These are phyloP conservation scores for Phyllosticta citrichinensis DNA, from an alignment of 2,329 filamentous ascomycete genomes.

Conservation along the genomic window DNA sequence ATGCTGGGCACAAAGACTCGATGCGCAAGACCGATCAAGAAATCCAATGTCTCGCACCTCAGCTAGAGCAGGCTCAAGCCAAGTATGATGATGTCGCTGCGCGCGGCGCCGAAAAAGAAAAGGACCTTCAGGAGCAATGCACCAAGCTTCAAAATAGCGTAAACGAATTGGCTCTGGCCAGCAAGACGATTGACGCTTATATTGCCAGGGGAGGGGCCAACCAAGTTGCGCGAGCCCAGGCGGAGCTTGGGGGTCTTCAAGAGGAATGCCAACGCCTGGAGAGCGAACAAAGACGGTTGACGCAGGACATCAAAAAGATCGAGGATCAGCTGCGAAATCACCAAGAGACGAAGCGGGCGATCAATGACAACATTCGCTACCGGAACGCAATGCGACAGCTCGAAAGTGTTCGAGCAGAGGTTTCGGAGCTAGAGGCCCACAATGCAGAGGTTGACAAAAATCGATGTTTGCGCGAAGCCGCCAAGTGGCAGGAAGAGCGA, in stretches of 20 bases:
- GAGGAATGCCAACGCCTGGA: slow-evolving; percentile 56
- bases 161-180: slow-evolving; percentile 65
- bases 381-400: slow-evolving; percentile 64
- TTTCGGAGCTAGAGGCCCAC: slow-evolving; percentile 62
- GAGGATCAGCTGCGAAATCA: slow-evolving; percentile 69
- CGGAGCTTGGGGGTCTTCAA: slow-evolving; percentile 59
- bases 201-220: slow-evolving; percentile 62
- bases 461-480: slow-evolving; percentile 60
- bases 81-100: slow-evolving; percentile 68
- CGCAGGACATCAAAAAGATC: slow-evolving; percentile 63
- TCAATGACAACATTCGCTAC: slow-evolving; percentile 79
- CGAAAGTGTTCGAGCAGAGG: slow-evolving; percentile 56
- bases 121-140: slow-evolving; percentile 59
- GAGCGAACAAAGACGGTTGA: slow-evolving; percentile 56
- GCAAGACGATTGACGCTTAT: slow-evolving; percentile 71
- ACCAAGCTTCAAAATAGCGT: slow-evolving; percentile 64
- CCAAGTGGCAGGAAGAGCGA: slow-evolving; percentile 55
- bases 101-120: slow-evolving; percentile 62
- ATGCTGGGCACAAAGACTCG: slow-evolving; percentile 55
- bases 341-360: slow-evolving; percentile 74
- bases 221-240: slow-evolving; percentile 59
- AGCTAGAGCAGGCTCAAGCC: slow-evolving; percentile 64
- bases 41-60: slow-evolving; percentile 62
- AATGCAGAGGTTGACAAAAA: slow-evolving; percentile 77
- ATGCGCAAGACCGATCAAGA: slow-evolving; percentile 64